These are phyloP conservation scores for Annona cherimola DNA, from an alignment of 164 flowering plant genomes.

Conservation along the genomic window DNA sequence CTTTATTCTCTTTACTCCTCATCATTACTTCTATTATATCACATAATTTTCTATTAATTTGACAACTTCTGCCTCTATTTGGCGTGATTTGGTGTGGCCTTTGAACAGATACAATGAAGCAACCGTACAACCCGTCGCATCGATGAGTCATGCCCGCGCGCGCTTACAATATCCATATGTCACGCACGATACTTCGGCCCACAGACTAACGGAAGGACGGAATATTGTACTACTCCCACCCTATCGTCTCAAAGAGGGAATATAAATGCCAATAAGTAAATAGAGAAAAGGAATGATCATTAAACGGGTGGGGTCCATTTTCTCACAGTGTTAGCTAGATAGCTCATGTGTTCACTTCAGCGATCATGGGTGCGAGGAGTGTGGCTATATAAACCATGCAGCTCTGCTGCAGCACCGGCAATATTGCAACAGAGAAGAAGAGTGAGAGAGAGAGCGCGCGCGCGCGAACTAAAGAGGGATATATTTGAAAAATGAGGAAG, in stretches of 20 bases:
- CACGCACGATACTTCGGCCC: neutral
- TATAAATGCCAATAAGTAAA: neutral
- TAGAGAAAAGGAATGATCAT: conserved; percentile 23
- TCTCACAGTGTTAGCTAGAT: conserved; percentile 10
- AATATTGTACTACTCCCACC: conserved; percentile 3
- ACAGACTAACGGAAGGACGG: neutral
- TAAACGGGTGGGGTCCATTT: conserved; percentile 13
- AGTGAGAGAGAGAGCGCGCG: neutral
- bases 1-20: too few species aligned
- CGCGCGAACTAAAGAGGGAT: neutral
- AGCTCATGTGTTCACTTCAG: conserved; percentile 17
- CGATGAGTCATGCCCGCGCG: neutral
- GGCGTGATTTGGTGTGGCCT: neutral
- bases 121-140: neutral
- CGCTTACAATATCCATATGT: neutral
- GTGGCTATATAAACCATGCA: conserved; percentile 42
- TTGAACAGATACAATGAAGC: neutral
- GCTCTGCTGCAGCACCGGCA: conserved; percentile 5
- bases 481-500: conserved; percentile 28
- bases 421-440: neutral
- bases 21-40: too few species aligned
- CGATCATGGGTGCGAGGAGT: conserved; percentile 10
- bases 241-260: conserved; percentile 7
- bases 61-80: too few species aligned
- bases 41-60: too few species aligned